These are phyloP conservation scores for Elongisporangium senticosum DNA, from an alignment of 352 stramenopile genomes.

Conservation along the genomic window DNA sequence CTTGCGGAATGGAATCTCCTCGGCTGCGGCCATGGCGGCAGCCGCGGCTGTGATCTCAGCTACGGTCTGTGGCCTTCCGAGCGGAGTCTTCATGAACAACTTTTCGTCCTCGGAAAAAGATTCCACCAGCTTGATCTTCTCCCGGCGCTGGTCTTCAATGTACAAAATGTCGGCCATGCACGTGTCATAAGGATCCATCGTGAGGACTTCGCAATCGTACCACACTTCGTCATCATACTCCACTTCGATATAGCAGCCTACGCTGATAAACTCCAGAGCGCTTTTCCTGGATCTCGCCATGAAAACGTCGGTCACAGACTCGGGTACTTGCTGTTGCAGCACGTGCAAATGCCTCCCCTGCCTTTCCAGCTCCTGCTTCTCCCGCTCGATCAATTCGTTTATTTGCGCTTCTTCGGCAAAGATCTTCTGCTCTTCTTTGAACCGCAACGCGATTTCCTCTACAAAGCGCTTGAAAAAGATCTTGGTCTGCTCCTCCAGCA, in stretches of 20 bases:
- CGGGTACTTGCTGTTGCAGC: conserved; percentile 62
- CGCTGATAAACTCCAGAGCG: conserved; percentile 58
- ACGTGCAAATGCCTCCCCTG: conserved; percentile 42
- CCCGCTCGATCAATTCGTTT: conserved; percentile 34
- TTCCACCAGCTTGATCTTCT: conserved; percentile 64
- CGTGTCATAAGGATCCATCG: conserved; percentile 51
- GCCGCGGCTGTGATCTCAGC: conserved; percentile 43
- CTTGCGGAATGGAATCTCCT: conserved; percentile 52
- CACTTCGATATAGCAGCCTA: conserved; percentile 52
- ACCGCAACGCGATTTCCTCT: conserved; percentile 28
- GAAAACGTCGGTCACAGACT: conserved; percentile 43
- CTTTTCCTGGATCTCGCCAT: conserved; percentile 43
- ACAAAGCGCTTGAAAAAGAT: conserved; percentile 40
- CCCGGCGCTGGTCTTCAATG: conserved; percentile 48
- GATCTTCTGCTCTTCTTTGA: conserved; percentile 41
- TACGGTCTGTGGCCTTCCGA: conserved; percentile 16
- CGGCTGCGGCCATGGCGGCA: conserved; percentile 20
- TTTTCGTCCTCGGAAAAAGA: conserved; percentile 19
- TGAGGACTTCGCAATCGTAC: conserved; percentile 57
- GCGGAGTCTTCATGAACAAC: conserved; percentile 11
- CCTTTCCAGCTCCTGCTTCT: conserved; percentile 27
- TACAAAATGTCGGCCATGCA: conserved; percentile 61
- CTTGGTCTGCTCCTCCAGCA: conserved; percentile 51
- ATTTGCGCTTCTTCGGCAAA: conserved; percentile 42
- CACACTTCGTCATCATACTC: conserved; percentile 69